Evolutionary conservation across 371 early-diverging fungal genomes (phyloP).

Genomic region (Saksenaea vasiformis): DNA sequence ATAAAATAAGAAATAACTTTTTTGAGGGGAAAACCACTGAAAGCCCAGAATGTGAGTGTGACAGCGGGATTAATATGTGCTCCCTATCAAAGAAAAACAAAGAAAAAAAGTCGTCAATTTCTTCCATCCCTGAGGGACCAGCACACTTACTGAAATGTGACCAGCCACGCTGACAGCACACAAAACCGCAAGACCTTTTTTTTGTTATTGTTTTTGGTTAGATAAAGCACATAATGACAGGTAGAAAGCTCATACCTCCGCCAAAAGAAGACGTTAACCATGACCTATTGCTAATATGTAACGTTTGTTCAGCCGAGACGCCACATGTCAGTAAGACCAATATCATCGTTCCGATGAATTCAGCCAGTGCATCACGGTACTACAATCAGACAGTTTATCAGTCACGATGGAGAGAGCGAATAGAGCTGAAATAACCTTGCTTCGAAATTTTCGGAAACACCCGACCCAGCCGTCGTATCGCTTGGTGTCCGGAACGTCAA

Average conservation of each 20-base stretch:
- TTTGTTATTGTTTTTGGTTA: neutral
- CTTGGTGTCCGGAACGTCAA: neutral
- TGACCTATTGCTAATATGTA: conserved; percentile 29
- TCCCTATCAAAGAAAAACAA: conserved; percentile 51
- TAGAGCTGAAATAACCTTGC: neutral
- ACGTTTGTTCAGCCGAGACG: conserved; percentile 57
- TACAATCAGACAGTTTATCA: neutral
- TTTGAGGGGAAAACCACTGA: conserved; percentile 65
- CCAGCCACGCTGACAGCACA: conserved; percentile 66
- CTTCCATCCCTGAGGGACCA: neutral
- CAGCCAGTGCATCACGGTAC: conserved; percentile 74
- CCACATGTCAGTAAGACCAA: conserved; percentile 72
- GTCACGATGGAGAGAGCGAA: neutral
- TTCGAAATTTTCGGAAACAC: neutral
- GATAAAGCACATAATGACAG: neutral
- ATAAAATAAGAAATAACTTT: conserved; percentile 64
- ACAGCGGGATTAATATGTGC: conserved; percentile 85
- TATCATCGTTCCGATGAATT: conserved; percentile 80
- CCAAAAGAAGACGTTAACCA: conserved; percentile 42
- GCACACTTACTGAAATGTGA: conserved; percentile 72
- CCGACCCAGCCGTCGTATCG: neutral
- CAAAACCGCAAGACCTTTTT: conserved; percentile 38
- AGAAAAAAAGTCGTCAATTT: neutral
- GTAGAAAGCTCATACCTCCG: conserved; percentile 26
- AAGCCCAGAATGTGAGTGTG: conserved; percentile 69